These are phyloP conservation scores for Selenicereus undatus DNA, from an alignment of 148 eudicot genomes.

Conservation along the genomic window DNA sequence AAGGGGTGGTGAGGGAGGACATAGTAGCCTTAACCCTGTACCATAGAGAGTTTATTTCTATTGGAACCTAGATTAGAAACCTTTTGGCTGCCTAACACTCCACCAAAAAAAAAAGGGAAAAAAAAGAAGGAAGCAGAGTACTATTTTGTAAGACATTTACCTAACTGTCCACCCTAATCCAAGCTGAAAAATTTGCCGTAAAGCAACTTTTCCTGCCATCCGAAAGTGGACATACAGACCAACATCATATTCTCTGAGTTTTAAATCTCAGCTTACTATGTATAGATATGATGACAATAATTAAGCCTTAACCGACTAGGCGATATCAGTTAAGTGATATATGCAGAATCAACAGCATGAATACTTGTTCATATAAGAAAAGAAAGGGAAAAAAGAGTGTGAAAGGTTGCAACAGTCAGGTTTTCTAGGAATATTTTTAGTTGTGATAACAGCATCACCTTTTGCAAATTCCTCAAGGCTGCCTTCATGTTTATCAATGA, in stretches of 20 bases:
- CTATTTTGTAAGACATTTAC: background rate
- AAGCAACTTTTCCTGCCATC: background rate
- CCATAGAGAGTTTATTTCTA: background rate
- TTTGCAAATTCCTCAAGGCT: conserved; percentile 83
- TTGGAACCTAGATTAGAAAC: background rate
- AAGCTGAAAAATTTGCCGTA: background rate
- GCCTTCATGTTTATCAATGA: conserved; percentile 76
- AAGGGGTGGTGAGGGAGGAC: background rate
- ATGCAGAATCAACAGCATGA: background rate
- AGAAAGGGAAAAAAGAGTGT: background rate
- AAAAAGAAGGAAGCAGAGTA: background rate
- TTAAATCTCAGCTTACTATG: background rate
- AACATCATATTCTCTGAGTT: background rate
- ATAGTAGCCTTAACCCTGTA: background rate
- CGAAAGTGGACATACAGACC: background rate
- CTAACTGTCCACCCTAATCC: background rate
- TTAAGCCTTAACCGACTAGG: background rate
- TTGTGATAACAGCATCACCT: conserved; percentile 43
- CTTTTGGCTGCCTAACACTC: background rate
- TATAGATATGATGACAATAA: background rate
- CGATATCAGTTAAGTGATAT: background rate
- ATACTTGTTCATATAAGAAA: background rate
- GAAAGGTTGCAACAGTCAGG: background rate
- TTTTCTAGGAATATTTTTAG: background rate
- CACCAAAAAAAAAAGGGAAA: background rate